These are phyloP conservation scores for Huntiella bhutanensis DNA, from an alignment of 2,329 filamentous ascomycete genomes.

Conservation along the genomic window DNA sequence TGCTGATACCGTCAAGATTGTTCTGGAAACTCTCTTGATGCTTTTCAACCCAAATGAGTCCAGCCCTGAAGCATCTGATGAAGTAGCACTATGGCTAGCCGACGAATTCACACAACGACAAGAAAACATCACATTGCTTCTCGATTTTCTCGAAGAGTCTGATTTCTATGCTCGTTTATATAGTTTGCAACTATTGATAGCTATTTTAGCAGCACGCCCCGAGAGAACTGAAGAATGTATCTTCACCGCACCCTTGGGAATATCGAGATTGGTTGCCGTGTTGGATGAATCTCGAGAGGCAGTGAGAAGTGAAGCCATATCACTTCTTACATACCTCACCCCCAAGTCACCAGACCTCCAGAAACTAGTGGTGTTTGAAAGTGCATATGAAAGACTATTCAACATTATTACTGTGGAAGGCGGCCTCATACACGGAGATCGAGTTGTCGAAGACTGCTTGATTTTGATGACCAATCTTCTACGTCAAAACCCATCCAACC, in stretches of 20 bases:
- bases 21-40: slow-evolving; percentile 87
- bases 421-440: slow-evolving; percentile 60
- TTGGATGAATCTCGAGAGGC: slow-evolving; percentile 76
- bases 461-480: slow-evolving; percentile 81
- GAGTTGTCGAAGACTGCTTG: slow-evolving; percentile 80
- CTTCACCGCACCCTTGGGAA: slow-evolving; percentile 70
- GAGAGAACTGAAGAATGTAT: slow-evolving; percentile 92
- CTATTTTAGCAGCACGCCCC: slow-evolving; percentile 67
- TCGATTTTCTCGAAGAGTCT: slow-evolving; percentile 69
- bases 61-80: slow-evolving; percentile 84
- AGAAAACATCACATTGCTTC: slow-evolving; percentile 82
- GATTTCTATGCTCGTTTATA: slow-evolving; percentile 90
- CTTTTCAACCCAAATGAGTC: slow-evolving; percentile 56
- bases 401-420: slow-evolving; percentile 67
- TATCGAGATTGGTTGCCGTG: slow-evolving; percentile 65
- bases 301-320: slow-evolving; percentile 69
- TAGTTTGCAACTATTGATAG: slow-evolving; percentile 70
- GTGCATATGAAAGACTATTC: slow-evolving; percentile 78
- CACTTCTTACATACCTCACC: slow-evolving; percentile 75
- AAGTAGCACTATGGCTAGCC: slow-evolving; percentile 87
- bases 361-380: slow-evolving; percentile 89
- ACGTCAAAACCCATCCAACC: slow-evolving; percentile 73
- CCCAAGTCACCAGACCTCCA: slow-evolving; percentile 75
- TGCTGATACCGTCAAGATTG: slow-evolving; percentile 87
- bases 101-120: slow-evolving; percentile 96